Base-by-base conservation (phyloP, 2,329 filamentous ascomycete species). In the Arachnopeziza araneosa region DNA sequence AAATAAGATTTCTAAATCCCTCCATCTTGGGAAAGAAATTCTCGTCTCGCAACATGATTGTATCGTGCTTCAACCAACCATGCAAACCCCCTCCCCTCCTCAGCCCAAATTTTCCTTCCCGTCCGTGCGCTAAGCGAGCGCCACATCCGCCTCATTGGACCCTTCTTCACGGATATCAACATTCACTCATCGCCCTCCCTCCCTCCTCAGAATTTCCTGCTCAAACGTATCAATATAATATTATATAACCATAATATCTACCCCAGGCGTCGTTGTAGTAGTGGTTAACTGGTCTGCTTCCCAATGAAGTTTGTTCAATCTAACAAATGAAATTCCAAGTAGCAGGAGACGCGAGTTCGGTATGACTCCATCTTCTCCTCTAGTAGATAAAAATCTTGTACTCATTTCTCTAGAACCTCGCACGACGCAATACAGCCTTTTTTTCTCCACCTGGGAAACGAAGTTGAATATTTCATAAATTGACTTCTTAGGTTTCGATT, bases 231-330 rank as follows among this genome's bases (percentile, higher is more conserved):
- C 10, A 3, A 7, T 6, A 44, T 44, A 44, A 44, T 6, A 44
- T 44, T 44, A 44, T 8, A 44, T 44, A 44, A 19, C 12, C 10
- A 5, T 12, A 44, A 14, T n/a, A 14, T 44, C 17, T 12, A 44
- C 12, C 10, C 24, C 22, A 17, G 14, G 63, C 59, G 57, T 32
- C 36, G 52, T 61, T 67, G 60, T 60, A 63, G 66, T 63, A 67
- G 66, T 65, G 64, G 66, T 67, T 67, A 68, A 64, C 66, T 64
- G 56, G 56, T 67, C 65, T 60, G 62, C 66, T 67, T 64, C 66
- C 66, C 66, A 68, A 50, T 32, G 10, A 44, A 14, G 12, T 44
- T 44, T 54, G n/a, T 30, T 21, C 3, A 54, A 26, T 36, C 50
- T 54, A 50, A 54, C 26, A 26, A n/a, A 30, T 51, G n/a, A 48